phyloP scores from a whole-genome alignment of 257 asterid genomes.

The Gentiana dahurica region DNA sequence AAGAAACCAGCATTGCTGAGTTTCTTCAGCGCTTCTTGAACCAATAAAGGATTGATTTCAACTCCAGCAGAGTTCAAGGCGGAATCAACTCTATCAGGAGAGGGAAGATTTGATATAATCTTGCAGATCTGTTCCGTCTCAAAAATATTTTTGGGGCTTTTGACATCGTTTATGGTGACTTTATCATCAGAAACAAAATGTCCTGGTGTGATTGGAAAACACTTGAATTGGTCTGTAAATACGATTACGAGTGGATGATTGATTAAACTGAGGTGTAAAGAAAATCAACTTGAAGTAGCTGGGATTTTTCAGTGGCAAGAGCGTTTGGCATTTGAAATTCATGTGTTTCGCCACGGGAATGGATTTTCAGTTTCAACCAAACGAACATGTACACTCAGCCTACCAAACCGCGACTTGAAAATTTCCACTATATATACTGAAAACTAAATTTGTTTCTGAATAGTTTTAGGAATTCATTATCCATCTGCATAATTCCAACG shows the following conservation, averaged over 20 bases:
- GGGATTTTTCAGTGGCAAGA: no score
- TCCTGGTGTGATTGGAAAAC: neutral
- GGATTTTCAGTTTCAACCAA: no score
- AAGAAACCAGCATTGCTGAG: constrained; percentile 57
- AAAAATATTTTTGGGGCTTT: constrained; percentile 13
- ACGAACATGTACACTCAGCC: no score
- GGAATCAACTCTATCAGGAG: constrained; percentile 26
- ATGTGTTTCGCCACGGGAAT: no score
- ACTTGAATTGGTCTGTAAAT: constrained; percentile 4
- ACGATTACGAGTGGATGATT: neutral
- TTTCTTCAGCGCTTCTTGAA: constrained; percentile 49
- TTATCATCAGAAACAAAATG: neutral
- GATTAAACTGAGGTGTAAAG: neutral
- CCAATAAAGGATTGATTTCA: constrained; percentile 35
- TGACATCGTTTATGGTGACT: constrained; percentile 12
- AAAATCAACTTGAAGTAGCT: neutral
- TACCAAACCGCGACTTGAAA: no score
- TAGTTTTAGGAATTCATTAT: no score
- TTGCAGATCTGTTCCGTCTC: constrained; percentile 47
- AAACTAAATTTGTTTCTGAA: no score
- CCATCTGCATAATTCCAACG: no score
- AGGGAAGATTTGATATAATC: constrained; percentile 19
- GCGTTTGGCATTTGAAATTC: no score
- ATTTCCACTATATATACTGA: no score
- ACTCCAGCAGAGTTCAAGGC: constrained; percentile 23